phyloP scores from a whole-genome alignment of 805 yeast genomes.

The Pichia cephalocereana region DNA sequence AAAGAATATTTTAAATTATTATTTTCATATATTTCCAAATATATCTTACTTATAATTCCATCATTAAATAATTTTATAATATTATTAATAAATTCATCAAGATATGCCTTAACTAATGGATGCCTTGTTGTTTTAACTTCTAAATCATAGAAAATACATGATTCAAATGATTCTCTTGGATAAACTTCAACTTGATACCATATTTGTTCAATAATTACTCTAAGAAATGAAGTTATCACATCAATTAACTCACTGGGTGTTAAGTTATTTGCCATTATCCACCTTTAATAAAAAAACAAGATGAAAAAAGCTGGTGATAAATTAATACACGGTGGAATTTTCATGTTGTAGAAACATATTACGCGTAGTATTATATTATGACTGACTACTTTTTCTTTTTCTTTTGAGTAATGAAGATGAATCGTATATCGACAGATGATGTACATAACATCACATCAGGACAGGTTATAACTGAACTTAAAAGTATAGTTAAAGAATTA shows the following conservation, averaged over 20 bases:
- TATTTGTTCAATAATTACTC: constrained; percentile 33
- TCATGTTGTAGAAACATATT: neutral
- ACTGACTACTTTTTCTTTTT: too few relatives aligned
- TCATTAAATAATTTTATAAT: constrained; percentile 9
- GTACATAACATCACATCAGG: constrained; percentile 80
- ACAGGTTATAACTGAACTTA: constrained; percentile 78
- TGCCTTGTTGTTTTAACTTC: constrained; percentile 37
- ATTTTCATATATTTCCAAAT: constrained; percentile 14
- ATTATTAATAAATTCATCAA: constrained; percentile 24
- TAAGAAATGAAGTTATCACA: neutral
- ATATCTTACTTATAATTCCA: constrained; percentile 19
- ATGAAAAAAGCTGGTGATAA: neutral
- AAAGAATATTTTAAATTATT: constrained; percentile 11
- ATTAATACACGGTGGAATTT: neutral
- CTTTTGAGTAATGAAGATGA: constrained; percentile 18
- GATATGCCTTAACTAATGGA: constrained; percentile 33
- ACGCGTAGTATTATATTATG: too few relatives aligned
- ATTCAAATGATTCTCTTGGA: constrained; percentile 39
- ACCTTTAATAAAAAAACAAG: neutral
- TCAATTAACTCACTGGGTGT: neutral
- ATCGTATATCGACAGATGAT: constrained; percentile 40
- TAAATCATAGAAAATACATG: constrained; percentile 34
- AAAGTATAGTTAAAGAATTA: constrained; percentile 73
- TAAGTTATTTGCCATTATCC: neutral
- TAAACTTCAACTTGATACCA: constrained; percentile 46